Percentiles rank a stretch among this genome's conserved stretches.
phyloP scores from a whole-genome alignment of 306 rosid genomes.

The Oxytropis ochrocephala region DNA sequence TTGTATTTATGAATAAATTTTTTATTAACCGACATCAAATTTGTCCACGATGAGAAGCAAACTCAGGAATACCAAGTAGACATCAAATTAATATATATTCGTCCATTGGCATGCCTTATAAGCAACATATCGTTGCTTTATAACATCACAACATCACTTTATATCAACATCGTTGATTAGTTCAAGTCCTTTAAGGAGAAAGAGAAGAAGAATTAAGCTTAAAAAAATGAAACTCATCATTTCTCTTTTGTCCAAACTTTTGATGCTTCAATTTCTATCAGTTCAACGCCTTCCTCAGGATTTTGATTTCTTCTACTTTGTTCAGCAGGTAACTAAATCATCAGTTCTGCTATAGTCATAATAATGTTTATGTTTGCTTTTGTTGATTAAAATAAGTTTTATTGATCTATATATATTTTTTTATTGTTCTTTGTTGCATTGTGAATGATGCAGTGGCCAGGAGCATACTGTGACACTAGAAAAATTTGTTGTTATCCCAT shows the following conservation, averaged over 20 bases:
- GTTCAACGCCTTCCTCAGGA: constrained; percentile 46
- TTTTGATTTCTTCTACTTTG: constrained; percentile 82
- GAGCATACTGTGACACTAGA: constrained; percentile 64
- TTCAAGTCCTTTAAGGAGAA: not conserved
- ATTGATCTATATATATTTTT: not conserved
- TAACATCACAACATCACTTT: too few species aligned
- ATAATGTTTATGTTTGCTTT: not conserved
- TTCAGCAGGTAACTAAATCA: constrained; percentile 59
- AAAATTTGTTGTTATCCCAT: constrained; percentile 62
- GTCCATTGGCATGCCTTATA: too few species aligned
- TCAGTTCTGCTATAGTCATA: not conserved
- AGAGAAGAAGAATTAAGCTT: not conserved
- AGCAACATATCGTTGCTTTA: not conserved
- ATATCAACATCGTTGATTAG: not conserved
- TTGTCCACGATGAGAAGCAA: too few species aligned
- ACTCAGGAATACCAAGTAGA: too few species aligned
- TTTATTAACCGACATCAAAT: too few species aligned
- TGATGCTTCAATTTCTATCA: too few species aligned
- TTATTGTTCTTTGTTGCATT: not conserved
- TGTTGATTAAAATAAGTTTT: too few species aligned
- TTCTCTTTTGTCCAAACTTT: constrained; percentile 26
- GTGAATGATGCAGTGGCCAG: constrained; percentile 58
- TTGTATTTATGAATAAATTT: too few species aligned
- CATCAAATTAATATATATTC: too few species aligned
- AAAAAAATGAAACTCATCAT: constrained; percentile 27